Percentiles rank a stretch among this genome's conserved stretches.
phyloP scores from a whole-genome alignment of 345 rosid species.

The Psidium friedrichsthalianum region DNA sequence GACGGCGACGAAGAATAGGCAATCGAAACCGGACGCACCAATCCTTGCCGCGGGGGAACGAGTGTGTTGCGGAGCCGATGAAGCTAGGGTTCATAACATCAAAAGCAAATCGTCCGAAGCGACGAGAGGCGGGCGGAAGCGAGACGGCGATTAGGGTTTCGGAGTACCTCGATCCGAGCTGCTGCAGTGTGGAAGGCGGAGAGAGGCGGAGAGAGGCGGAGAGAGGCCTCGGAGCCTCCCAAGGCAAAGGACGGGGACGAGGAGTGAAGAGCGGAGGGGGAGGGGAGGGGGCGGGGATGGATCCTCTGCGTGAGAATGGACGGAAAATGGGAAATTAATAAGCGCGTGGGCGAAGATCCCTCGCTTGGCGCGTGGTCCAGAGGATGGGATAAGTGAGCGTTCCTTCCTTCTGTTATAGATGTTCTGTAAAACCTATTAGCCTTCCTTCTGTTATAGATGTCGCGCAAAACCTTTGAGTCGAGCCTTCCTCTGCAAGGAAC shows the following conservation, averaged over 20 bases:
- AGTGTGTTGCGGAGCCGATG: neutral
- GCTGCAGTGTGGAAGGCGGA: neutral
- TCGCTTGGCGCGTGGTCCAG: neutral
- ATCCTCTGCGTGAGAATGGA: neutral
- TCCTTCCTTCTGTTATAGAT: neutral
- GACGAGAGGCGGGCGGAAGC: neutral
- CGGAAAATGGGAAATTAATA: neutral
- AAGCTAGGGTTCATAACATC: neutral
- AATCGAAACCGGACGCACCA: neutral
- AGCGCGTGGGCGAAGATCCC: neutral
- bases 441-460: too few relatives aligned
- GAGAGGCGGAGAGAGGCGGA: neutral
- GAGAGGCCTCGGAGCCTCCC: neutral
- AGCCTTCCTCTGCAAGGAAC: too few relatives aligned
- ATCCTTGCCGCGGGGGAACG: neutral
- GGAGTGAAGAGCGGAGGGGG: neutral
- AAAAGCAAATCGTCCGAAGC: neutral
- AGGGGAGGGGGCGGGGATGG: too few relatives aligned
- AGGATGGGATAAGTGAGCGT: neutral
- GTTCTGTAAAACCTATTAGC: neutral
- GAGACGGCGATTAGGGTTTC: neutral
- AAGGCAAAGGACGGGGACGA: neutral
- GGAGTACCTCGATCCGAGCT: neutral
- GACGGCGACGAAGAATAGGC: neutral
- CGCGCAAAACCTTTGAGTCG: too few relatives aligned